Conservation (phyloP, 345 rosid species). For the Excoecaria cochinchinensis region DNA sequence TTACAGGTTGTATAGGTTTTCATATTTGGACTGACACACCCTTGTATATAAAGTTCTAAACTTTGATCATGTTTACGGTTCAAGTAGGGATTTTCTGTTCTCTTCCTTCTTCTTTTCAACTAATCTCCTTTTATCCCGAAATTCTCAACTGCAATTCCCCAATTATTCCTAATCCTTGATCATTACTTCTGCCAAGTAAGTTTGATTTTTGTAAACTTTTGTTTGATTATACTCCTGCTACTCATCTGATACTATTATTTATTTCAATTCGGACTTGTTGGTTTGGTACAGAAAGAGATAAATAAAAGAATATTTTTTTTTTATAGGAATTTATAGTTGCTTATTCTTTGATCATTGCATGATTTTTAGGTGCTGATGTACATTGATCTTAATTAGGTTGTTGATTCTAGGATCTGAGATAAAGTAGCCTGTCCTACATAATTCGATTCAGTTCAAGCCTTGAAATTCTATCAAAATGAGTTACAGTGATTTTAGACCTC, state of each 20-base stretch:
- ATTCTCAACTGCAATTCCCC: background rate
- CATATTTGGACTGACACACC: background rate
- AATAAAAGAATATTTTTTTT: background rate
- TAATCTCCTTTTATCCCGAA: background rate
- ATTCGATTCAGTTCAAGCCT: background rate
- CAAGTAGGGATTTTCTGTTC: background rate
- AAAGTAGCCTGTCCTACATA: background rate
- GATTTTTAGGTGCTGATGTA: conserved; percentile 9
- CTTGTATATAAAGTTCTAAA: background rate
- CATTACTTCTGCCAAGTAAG: conserved; percentile 16
- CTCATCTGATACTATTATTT: conserved; percentile 7
- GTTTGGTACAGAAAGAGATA: background rate
- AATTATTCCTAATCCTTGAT: background rate
- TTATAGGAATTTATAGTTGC: too few species aligned
- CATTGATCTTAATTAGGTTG: background rate
- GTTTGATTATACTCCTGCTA: background rate
- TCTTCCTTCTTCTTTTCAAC: background rate
- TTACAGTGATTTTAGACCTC: conserved; percentile 51
- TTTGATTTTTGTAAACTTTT: background rate
- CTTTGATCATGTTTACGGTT: background rate
- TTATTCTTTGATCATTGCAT: background rate
- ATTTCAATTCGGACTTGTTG: background rate
- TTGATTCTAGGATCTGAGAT: background rate
- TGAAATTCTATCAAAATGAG: conserved; percentile 38
- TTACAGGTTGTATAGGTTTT: background rate